Conservation (phyloP, 2,329 filamentous ascomycete genomes). For the Sodiomyces alkalinus region DNA sequence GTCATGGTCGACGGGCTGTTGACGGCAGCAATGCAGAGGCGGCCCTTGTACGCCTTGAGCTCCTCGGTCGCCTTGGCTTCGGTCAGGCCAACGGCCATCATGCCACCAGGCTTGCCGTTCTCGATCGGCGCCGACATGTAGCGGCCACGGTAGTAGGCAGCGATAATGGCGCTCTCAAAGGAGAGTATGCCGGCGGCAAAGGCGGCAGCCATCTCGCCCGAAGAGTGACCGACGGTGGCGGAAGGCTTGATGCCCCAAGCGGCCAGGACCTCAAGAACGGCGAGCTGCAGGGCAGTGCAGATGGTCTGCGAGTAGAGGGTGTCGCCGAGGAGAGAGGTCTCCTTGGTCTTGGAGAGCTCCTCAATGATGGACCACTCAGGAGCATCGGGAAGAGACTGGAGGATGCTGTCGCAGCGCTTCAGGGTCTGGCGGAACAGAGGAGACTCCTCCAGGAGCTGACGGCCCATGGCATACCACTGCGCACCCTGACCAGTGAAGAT, state of each 20-base stretch:
- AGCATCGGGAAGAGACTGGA: constrained; percentile 14
- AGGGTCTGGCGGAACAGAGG: constrained; percentile 15
- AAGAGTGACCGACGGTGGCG: constrained; percentile 24
- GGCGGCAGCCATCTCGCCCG: constrained; percentile 27
- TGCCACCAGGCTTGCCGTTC: constrained; percentile 14
- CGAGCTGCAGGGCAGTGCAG: constrained; percentile 24
- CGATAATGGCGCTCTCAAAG: constrained; percentile 15
- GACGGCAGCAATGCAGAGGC: constrained; percentile 17
- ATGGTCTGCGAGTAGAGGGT: constrained; percentile 18
- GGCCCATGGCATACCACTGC: constrained; percentile 12
- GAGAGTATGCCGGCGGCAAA: constrained; percentile 20
- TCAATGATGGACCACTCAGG: constrained; percentile 14
- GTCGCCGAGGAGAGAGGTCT: constrained; percentile 7
- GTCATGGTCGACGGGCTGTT: constrained; percentile 14
- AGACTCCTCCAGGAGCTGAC: constrained; percentile 11
- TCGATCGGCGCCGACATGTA: constrained; percentile 15
- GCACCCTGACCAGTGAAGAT: constrained; percentile 14
- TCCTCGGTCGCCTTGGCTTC: constrained; percentile 10
- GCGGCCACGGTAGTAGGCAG: constrained; percentile 13
- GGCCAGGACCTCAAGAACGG: constrained; percentile 19
- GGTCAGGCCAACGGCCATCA: constrained; percentile 21
- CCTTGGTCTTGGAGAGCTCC: constrained; percentile 17
- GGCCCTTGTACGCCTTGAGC: constrained; percentile 12
- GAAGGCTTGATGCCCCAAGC: constrained; percentile 19
- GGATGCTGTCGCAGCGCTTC: constrained; percentile 12